Evolutionary conservation across 179 eudicot species (phyloP).

Genomic region (Carnegiea gigantea): DNA sequence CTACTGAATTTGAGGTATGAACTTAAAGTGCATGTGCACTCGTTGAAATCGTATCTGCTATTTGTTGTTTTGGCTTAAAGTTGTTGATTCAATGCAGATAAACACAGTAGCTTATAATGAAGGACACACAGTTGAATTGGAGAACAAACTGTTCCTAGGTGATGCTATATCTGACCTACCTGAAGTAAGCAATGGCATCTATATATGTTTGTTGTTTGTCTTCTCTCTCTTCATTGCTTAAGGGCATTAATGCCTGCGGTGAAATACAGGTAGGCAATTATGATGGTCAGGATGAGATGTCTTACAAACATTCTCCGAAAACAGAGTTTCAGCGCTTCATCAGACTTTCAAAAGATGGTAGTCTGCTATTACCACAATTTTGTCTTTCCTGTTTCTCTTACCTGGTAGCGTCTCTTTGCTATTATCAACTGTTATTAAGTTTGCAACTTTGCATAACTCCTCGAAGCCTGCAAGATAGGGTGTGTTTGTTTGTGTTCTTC

Average conservation of each 20-base stretch:
- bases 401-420: too few relatives aligned
- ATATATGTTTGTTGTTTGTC: not conserved
- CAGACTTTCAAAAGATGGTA: conserved; percentile 53
- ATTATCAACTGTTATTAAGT: too few relatives aligned
- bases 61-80: not conserved
- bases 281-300: conserved; percentile 47
- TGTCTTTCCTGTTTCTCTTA: not conserved
- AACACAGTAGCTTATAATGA: conserved; percentile 41
- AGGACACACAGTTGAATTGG: conserved; percentile 31
- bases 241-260: not conserved
- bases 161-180: conserved; percentile 83
- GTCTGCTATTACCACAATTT: not conserved
- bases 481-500: too few relatives aligned
- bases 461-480: too few relatives aligned
- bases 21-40: not conserved
- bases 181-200: conserved; percentile 34
- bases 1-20: conserved; percentile 67
- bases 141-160: conserved; percentile 47
- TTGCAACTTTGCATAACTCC: not conserved
- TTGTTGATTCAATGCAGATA: conserved; percentile 32
- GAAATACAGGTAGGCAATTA: conserved; percentile 45
- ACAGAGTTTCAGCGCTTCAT: conserved; percentile 51
- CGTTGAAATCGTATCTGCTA: not conserved
- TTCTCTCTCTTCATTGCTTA: not conserved
- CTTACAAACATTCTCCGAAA: conserved; percentile 35